phyloP scores from a whole-genome alignment of 2,329 filamentous ascomycete genomes.

The Penicillium psychrosexuale region DNA sequence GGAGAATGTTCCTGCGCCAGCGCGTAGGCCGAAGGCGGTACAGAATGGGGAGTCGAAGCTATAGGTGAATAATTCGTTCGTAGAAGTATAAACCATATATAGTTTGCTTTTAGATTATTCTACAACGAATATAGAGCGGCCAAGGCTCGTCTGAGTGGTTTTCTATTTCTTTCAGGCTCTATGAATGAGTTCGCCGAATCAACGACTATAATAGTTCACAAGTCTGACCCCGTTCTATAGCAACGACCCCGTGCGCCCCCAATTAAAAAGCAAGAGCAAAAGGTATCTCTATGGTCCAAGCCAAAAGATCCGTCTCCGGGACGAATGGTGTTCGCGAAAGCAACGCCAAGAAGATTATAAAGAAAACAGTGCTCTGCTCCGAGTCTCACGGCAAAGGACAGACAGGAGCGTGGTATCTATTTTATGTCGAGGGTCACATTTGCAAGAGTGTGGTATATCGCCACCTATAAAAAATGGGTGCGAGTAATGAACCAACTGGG shows the following conservation, averaged over 20 bases:
- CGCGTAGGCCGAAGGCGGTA: slow-evolving; percentile 27
- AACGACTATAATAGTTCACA: slow-evolving; percentile 9
- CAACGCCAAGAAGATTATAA: slow-evolving; percentile 1
- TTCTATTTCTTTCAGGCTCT: slow-evolving; percentile 13
- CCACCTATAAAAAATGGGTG: not conserved
- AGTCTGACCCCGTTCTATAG: slow-evolving; percentile 17
- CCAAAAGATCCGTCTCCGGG: slow-evolving; percentile 7
- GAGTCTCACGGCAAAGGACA: slow-evolving; percentile 2
- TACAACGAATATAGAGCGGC: not conserved
- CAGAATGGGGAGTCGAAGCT: slow-evolving; percentile 26
- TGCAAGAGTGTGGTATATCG: not conserved
- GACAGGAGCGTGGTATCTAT: slow-evolving; percentile 3
- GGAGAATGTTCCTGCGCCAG: slow-evolving; percentile 36
- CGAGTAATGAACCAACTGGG: not conserved
- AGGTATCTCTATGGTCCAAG: slow-evolving; percentile 12
- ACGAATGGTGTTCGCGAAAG: slow-evolving; percentile 1
- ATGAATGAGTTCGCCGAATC: slow-evolving; percentile 14
- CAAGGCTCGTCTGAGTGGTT: not conserved
- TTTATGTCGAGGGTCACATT: slow-evolving; percentile 1
- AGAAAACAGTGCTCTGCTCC: slow-evolving; percentile 3
- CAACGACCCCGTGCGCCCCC: slow-evolving; percentile 10
- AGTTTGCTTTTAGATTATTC: not conserved
- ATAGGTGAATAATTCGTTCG: slow-evolving; percentile 11
- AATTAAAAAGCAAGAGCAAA: not conserved
- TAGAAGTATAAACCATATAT: slow-evolving; percentile 1